A percentile compares a stretch with the other conserved stretches of the same genome.
Evolutionary conservation across 1,284 basidiomycete genomes (phyloP).

Genomic region (Sanghuangporus weigelae): DNA sequence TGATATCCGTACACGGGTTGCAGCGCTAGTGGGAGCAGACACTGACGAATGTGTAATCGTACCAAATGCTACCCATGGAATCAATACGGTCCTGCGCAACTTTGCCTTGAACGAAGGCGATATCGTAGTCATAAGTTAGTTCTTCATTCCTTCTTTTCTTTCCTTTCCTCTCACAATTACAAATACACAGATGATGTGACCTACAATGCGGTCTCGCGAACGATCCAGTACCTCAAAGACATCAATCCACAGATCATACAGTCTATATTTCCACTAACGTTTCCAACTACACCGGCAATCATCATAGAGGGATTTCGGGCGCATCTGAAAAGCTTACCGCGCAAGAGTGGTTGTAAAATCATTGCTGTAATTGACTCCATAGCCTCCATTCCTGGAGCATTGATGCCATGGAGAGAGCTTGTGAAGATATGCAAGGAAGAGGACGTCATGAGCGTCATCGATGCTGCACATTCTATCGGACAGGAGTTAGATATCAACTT

Average conservation of each 20-base stretch:
- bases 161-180: neutral
- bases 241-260: slow-evolving; percentile 45
- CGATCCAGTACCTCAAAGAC: slow-evolving; percentile 59
- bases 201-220: slow-evolving; percentile 55
- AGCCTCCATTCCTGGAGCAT: slow-evolving; percentile 62
- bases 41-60: slow-evolving; percentile 64
- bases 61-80: slow-evolving; percentile 59
- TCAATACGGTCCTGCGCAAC: slow-evolving; percentile 64
- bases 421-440: slow-evolving; percentile 65
- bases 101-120: slow-evolving; percentile 51
- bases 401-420: slow-evolving; percentile 78
- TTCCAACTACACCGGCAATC: slow-evolving; percentile 59
- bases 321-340: slow-evolving; percentile 30
- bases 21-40: slow-evolving; percentile 54
- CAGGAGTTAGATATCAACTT: slow-evolving; percentile 51
- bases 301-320: slow-evolving; percentile 54
- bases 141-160: neutral
- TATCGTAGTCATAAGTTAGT: slow-evolving; percentile 42
- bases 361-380: slow-evolving; percentile 78
- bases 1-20: slow-evolving; percentile 45
- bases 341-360: slow-evolving; percentile 38
- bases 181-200: slow-evolving; percentile 52
- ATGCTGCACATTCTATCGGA: slow-evolving; percentile 77
- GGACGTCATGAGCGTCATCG: slow-evolving; percentile 68
- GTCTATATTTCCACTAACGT: slow-evolving; percentile 47